These are phyloP conservation scores for Tremella mesenterica DNA, from an alignment of 768 basidiomycete genomes.

Conservation along the genomic window DNA sequence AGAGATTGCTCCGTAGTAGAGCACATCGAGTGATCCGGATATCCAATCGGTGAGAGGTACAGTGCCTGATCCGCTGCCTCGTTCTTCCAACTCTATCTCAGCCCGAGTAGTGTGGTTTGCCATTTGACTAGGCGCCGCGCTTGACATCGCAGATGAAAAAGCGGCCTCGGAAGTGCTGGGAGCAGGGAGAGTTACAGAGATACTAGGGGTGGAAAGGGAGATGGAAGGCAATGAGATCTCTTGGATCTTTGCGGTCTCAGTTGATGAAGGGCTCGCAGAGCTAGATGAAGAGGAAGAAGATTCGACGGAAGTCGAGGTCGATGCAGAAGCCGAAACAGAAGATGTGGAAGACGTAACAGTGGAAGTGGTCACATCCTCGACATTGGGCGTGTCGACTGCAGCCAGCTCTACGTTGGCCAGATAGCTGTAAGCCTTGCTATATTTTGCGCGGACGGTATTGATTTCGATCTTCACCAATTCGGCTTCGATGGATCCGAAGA, in stretches of 20 bases:
- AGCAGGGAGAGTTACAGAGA: background rate
- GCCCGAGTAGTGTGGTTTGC: background rate
- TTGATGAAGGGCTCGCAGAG: background rate
- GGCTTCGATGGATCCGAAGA: slow-evolving; percentile 3
- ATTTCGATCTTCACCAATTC: slow-evolving; percentile 8
- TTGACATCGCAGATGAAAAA: background rate
- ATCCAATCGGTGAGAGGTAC: slow-evolving; percentile 46
- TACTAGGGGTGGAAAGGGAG: background rate
- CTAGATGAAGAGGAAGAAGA: background rate
- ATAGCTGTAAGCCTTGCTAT: slow-evolving; percentile 22
- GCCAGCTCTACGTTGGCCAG: slow-evolving; percentile 22
- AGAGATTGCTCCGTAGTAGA: slow-evolving; percentile 50
- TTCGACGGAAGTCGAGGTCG: background rate
- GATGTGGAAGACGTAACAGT: background rate
- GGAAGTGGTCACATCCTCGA: slow-evolving; percentile 5
- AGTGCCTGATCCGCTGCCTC: background rate
- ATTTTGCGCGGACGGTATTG: slow-evolving; percentile 21
- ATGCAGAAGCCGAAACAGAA: background rate
- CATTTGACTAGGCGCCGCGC: background rate
- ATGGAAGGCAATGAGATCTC: too few species aligned
- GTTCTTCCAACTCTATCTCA: background rate
- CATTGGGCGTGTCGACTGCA: slow-evolving; percentile 19
- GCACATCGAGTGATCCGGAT: slow-evolving; percentile 46
- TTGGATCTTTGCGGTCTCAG: slow-evolving; percentile 1
- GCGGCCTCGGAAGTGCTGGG: background rate